Evolutionary conservation across 2,329 filamentous ascomycete genomes (phyloP), one percentile per base, ranked within the genome.

Genomic region (Sarocladiaceae sp.): DNA sequence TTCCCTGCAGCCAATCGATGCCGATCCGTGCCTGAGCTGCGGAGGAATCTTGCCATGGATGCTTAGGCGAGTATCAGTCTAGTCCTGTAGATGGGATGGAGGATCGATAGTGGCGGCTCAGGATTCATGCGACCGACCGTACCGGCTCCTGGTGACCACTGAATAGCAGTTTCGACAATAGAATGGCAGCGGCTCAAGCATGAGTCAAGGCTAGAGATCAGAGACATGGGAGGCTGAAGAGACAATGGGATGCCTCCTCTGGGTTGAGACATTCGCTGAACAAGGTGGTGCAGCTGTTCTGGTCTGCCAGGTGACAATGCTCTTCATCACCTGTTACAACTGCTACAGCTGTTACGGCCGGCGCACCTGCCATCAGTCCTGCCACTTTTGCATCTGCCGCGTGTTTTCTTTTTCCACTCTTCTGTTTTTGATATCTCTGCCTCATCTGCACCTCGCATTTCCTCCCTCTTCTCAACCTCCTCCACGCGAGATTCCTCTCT

Each of bases 161-260:
- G n/a, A 26, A 31, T 20, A 17, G 22, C 22, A 12, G 15, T 17
- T 20, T 44, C 22, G 23, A 12, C 40, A n/a, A n/a, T 20, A 40
- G n/a, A 22, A 22, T 20, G 17, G 37, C 37, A 40, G 37, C 23
- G 40, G 23, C 40, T 44, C 37, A 20, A 20, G 37, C 8, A 10
- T 40, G 37, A 40, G 37, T 44, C 40, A 44, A 20, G 17, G 22
- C 12, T 7, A n/a, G n/a, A n/a, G n/a, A n/a, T 22, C 17, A 44
- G 15, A 4, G 17, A 26, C 40, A 44, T 28, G 8, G n/a, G 22
- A 28, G 25, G 23, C 28, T 26, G 40, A 48, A 48, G 44, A 48
- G 23, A 48, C 44, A 48, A 48, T 48, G 23, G 26, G 26, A 48
- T 48, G 28, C 26, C 44, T 48, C 44, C 25, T 17, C 44, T 22